These are phyloP conservation scores for Cylindrotheca fusiformis DNA, from an alignment of 108 stramenopile genomes.

Conservation along the genomic window DNA sequence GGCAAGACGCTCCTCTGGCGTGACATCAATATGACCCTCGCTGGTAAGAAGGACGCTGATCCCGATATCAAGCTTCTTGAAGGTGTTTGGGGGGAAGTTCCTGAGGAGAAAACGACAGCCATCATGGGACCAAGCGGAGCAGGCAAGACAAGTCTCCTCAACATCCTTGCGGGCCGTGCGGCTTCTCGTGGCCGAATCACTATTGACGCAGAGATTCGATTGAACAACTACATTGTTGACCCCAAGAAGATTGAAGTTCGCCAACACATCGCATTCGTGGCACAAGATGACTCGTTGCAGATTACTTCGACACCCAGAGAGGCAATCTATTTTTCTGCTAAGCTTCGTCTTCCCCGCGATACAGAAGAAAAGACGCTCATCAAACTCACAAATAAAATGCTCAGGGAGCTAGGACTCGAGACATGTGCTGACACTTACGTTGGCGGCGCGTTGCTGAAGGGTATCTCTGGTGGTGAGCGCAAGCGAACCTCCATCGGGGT, in stretches of 20 bases:
- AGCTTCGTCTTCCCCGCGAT: conserved; percentile 57
- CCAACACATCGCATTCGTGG: conserved; percentile 77
- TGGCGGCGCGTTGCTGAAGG: conserved; percentile 59
- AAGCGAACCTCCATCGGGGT: conserved; percentile 58
- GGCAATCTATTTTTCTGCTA: conserved; percentile 82
- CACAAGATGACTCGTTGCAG: conserved; percentile 81
- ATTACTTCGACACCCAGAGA: conserved; percentile 81
- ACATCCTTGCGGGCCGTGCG: conserved; percentile 74
- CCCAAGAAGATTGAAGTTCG: conserved; percentile 41
- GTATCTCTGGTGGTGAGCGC: conserved; percentile 64
- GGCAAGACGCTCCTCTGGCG: conserved; percentile 62
- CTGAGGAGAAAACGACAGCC: conserved; percentile 61
- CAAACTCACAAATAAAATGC: conserved; percentile 69
- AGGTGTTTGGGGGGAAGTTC: conserved; percentile 77
- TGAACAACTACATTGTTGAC: conserved; percentile 54
- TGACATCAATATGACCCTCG: conserved; percentile 67
- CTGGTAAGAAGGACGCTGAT: conserved; percentile 13
- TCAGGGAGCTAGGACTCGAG: conserved; percentile 66
- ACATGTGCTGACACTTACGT: conserved; percentile 68
- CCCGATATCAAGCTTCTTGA: conserved; percentile 45
- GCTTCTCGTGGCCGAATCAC: conserved; percentile 29
- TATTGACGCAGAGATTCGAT: conserved; percentile 52
- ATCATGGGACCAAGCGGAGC: conserved; percentile 38
- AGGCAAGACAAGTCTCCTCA: conserved; percentile 83
- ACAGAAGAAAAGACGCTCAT: conserved; percentile 55